Conservation (phyloP, 208 protist genomes). For the Leishmania arabica region DNA sequence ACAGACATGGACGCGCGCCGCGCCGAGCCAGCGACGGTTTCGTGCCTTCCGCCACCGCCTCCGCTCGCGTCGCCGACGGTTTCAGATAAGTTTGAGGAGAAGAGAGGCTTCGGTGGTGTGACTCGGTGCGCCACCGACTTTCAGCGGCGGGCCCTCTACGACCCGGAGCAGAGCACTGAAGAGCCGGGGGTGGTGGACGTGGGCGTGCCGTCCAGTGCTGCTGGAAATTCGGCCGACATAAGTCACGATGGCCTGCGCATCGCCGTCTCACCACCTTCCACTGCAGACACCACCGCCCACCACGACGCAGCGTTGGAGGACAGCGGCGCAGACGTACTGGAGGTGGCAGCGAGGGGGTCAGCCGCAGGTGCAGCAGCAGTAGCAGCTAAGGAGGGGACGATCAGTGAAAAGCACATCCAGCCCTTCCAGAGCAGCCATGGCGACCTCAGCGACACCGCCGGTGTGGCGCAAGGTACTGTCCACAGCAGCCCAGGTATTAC, state of each 20-base stretch:
- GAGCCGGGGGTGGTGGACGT: background rate
- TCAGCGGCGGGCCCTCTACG: slow-evolving; percentile 1
- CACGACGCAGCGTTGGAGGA: slow-evolving; percentile 5
- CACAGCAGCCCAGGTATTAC: background rate
- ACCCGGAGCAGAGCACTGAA: background rate
- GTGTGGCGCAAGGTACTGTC: background rate
- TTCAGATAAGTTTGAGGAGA: background rate
- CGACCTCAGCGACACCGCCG: background rate
- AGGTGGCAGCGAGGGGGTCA: slow-evolving; percentile 3
- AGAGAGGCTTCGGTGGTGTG: background rate
- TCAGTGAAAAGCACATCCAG: background rate
- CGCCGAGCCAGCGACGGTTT: slow-evolving; percentile 11
- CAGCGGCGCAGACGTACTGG: background rate
- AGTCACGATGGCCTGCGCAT: background rate
- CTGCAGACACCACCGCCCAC: slow-evolving; percentile 23
- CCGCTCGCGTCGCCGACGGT: background rate
- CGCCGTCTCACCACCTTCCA: slow-evolving; percentile 18
- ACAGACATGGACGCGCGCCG: slow-evolving; percentile 1
- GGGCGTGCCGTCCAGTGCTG: slow-evolving; percentile 2
- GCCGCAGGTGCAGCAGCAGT: background rate
- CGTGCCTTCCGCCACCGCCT: slow-evolving; percentile 10
- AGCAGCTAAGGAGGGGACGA: background rate
- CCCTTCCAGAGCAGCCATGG: background rate
- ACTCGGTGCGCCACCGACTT: background rate
- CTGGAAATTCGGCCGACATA: background rate